phyloP scores from a whole-genome alignment of 345 rosid genomes.

The Hibiscus trionum region DNA sequence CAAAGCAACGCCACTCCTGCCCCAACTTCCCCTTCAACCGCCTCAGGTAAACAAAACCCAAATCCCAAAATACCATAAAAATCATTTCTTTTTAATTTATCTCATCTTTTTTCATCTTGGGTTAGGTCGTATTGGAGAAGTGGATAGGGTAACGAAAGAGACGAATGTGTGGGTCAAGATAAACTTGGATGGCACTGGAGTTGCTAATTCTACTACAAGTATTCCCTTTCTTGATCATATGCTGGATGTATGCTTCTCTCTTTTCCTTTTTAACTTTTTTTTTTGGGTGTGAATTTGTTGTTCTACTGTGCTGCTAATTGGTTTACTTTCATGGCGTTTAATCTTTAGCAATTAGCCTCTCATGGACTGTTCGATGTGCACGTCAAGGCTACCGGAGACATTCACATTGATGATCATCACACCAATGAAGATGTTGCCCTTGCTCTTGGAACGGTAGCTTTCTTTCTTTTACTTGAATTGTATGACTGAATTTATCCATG shows the following conservation, averaged over 20 bases:
- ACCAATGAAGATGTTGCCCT: slow-evolving; percentile 89
- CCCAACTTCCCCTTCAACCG: slow-evolving; percentile 12
- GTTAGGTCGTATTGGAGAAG: slow-evolving; percentile 60
- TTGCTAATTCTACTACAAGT: slow-evolving; percentile 64
- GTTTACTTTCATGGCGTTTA: background rate
- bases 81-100: background rate
- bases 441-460: slow-evolving; percentile 74
- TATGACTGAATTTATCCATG: background rate
- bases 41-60: slow-evolving; percentile 16
- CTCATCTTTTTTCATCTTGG: background rate
- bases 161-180: slow-evolving; percentile 72
- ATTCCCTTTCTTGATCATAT: slow-evolving; percentile 92
- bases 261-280: background rate
- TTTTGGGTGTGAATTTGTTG: background rate
- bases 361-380: slow-evolving; percentile 89
- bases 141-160: slow-evolving; percentile 77
- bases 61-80: background rate
- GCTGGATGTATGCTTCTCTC: slow-evolving; percentile 48
- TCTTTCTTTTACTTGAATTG: background rate
- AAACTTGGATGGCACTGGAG: slow-evolving; percentile 77
- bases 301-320: background rate
- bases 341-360: slow-evolving; percentile 79
- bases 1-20: slow-evolving; percentile 32
- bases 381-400: slow-evolving; percentile 80
- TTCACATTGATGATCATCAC: slow-evolving; percentile 93